Conservation (phyloP, 768 basidiomycete species). For the Russula vinacea region DNA sequence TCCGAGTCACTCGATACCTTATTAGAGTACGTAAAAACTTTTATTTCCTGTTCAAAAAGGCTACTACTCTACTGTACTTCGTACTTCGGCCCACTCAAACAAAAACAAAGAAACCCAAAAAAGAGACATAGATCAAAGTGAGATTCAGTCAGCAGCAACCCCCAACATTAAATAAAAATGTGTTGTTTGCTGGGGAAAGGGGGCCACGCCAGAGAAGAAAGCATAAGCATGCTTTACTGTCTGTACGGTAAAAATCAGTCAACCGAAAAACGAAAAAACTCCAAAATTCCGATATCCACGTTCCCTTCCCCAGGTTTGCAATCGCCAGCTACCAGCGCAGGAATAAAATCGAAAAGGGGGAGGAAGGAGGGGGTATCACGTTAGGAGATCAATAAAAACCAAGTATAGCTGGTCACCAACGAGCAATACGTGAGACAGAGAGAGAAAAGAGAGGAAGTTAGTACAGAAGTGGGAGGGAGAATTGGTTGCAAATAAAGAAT, state of each 20-base stretch:
- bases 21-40: too few relatives aligned
- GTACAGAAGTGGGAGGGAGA: not conserved
- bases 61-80: not conserved
- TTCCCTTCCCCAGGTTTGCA: not conserved
- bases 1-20: too few relatives aligned
- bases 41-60: not conserved
- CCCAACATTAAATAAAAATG: not conserved
- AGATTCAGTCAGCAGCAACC: not conserved
- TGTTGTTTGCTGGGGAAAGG: not conserved
- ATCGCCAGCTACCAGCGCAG: not conserved
- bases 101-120: not conserved
- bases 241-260: not conserved
- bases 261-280: not conserved
- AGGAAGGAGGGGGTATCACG: not conserved
- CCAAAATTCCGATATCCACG: not conserved
- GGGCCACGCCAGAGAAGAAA: not conserved
- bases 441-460: not conserved
- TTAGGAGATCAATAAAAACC: not conserved
- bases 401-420: not conserved
- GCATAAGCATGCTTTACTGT: too few relatives aligned
- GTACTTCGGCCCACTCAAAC: not conserved
- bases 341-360: not conserved
- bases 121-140: not conserved
- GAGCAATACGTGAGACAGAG: not conserved
- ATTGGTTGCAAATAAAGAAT: not conserved